phyloP scores from a whole-genome alignment of 805 yeast species.

The Metschnikowia henanensis region DNA sequence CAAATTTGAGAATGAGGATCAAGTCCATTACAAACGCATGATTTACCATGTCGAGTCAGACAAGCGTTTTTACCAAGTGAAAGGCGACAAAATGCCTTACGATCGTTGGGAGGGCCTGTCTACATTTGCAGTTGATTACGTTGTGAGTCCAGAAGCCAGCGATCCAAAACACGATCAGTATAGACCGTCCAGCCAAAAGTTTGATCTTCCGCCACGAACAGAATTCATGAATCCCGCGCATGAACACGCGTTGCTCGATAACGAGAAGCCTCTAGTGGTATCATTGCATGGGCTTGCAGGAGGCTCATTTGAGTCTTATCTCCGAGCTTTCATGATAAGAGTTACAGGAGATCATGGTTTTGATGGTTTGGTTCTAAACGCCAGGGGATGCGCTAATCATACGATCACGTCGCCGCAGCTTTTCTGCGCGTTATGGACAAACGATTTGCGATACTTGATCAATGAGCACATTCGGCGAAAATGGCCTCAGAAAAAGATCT shows the following conservation, averaged over 20 bases:
- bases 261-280: conserved; percentile 55
- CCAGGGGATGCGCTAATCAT: conserved; percentile 78
- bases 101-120: conserved; percentile 45
- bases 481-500: conserved; percentile 65
- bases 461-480: conserved; percentile 46
- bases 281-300: conserved; percentile 76
- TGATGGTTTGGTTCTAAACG: conserved; percentile 61
- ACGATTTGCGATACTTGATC: conserved; percentile 62
- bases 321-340: conserved; percentile 52
- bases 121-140: conserved; percentile 51
- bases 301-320: conserved; percentile 75
- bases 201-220: conserved; percentile 67
- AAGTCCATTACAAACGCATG: conserved; percentile 47
- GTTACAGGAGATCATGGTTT: conserved; percentile 44
- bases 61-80: conserved; percentile 24
- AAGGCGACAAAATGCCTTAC: conserved; percentile 32
- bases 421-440: conserved; percentile 68
- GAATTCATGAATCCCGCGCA: conserved; percentile 54
- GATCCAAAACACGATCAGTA: conserved; percentile 25
- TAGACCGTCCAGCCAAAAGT: conserved; percentile 47
- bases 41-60: conserved; percentile 32
- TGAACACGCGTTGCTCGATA: conserved; percentile 30
- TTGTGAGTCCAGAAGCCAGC: conserved; percentile 24
- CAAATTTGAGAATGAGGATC: conserved; percentile 41
- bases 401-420: conserved; percentile 67